Percentiles rank a stretch among this genome's conserved stretches.
These are phyloP conservation scores for Arbutus unedo DNA, from an alignment of 148 eudicot genomes.

Conservation along the genomic window DNA sequence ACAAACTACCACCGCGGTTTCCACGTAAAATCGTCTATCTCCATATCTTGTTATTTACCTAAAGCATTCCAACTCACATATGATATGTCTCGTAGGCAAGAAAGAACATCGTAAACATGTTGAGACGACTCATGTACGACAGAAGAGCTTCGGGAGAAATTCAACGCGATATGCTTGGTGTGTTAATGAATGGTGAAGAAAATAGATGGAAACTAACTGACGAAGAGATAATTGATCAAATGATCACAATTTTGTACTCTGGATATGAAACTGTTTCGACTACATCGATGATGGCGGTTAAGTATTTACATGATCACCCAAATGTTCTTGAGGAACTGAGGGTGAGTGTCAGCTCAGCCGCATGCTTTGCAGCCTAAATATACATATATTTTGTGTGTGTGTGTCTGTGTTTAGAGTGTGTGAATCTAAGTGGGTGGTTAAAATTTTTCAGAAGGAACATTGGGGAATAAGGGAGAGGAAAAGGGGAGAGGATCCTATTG, in stretches of 20 bases:
- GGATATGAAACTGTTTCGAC: slow-evolving; percentile 98
- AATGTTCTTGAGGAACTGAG: slow-evolving; percentile 74
- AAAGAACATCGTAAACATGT: slow-evolving; percentile 56
- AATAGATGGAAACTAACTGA: slow-evolving; percentile 64
- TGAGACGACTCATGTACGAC: slow-evolving; percentile 53
- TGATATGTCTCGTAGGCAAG: slow-evolving; percentile 56
- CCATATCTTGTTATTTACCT: too few relatives aligned
- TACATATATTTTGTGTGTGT: background rate
- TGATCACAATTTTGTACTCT: slow-evolving; percentile 89
- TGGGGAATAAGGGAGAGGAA: slow-evolving; percentile 74
- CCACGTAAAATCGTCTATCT: slow-evolving; percentile 42
- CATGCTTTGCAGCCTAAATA: background rate
- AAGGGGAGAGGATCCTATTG: slow-evolving; percentile 66
- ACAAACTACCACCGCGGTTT: slow-evolving; percentile 71
- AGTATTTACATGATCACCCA: slow-evolving; percentile 98
- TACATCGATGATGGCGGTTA: slow-evolving; percentile 99
- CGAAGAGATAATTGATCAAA: slow-evolving; percentile 92
- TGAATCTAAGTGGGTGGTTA: background rate
- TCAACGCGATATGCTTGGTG: slow-evolving; percentile 70
- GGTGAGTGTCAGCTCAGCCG: slow-evolving; percentile 37
- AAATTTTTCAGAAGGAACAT: slow-evolving; percentile 68
- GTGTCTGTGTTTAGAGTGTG: background rate
- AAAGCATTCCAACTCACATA: background rate
- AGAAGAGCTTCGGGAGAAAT: slow-evolving; percentile 51
- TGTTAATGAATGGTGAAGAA: slow-evolving; percentile 54